Evolutionary conservation across 2,329 filamentous ascomycete species (phyloP).

Genomic region (Calonectria multiphialidica): DNA sequence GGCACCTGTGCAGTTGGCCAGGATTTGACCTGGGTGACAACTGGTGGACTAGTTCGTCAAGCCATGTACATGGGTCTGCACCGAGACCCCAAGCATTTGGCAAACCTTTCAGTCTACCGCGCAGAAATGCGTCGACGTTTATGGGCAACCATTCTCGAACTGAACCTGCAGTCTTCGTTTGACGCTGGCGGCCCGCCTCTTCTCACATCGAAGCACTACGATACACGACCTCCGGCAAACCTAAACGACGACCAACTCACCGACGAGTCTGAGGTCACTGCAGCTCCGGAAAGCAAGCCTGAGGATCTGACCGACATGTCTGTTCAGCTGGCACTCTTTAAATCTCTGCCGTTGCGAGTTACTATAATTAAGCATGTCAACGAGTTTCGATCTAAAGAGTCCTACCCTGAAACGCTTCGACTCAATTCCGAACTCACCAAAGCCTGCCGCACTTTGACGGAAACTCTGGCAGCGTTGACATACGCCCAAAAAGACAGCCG

Average conservation of each 20-base stretch:
- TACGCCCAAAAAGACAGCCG: slow-evolving; percentile 41
- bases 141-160: slow-evolving; percentile 68
- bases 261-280: slow-evolving; percentile 48
- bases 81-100: slow-evolving; percentile 64
- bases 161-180: slow-evolving; percentile 64
- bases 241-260: slow-evolving; percentile 64
- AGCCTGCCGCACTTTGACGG: slow-evolving; percentile 49
- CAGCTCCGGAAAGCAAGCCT: slow-evolving; percentile 12
- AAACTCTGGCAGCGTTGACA: slow-evolving; percentile 50
- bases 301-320: slow-evolving; percentile 58
- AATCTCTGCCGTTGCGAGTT: slow-evolving; percentile 58
- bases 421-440: slow-evolving; percentile 59
- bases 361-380: slow-evolving; percentile 60
- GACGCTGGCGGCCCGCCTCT: slow-evolving; percentile 64
- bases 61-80: slow-evolving; percentile 71
- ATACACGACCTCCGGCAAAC: slow-evolving; percentile 63
- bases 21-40: slow-evolving; percentile 65
- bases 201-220: slow-evolving; percentile 60
- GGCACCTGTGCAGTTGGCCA: slow-evolving; percentile 60
- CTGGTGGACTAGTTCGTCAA: slow-evolving; percentile 62
- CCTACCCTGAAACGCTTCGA: slow-evolving; percentile 61
- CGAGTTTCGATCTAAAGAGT: slow-evolving; percentile 55
- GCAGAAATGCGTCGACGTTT: slow-evolving; percentile 67
- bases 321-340: slow-evolving; percentile 59
- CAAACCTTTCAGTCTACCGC: slow-evolving; percentile 59